These are phyloP conservation scores for Macrophomina phaseolina DNA, from an alignment of 2,329 filamentous ascomycete species.

Conservation along the genomic window DNA sequence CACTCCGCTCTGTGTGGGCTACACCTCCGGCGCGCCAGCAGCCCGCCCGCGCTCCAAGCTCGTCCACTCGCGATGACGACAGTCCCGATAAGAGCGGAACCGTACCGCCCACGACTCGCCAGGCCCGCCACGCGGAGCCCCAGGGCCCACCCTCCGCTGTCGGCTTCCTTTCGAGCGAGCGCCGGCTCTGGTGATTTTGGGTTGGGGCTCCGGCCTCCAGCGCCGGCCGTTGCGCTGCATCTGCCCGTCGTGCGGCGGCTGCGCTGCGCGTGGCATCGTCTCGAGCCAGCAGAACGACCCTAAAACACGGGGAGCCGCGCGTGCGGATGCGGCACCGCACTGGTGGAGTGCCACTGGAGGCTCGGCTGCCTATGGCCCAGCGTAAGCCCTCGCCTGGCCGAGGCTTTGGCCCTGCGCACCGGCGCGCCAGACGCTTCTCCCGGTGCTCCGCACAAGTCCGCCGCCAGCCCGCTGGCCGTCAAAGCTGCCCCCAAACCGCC, in stretches of 20 bases:
- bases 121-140: slow-evolving; percentile 15
- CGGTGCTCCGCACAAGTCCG: slow-evolving; percentile 24
- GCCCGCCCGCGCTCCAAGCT: slow-evolving; percentile 11
- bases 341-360: slow-evolving; percentile 1
- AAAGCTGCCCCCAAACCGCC: slow-evolving; percentile 8
- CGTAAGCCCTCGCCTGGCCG: slow-evolving; percentile 16
- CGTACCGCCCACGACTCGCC: slow-evolving; percentile 20
- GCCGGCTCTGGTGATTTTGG: slow-evolving; percentile 21
- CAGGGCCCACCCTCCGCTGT: slow-evolving; percentile 24
- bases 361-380: slow-evolving; percentile 15
- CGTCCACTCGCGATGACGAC: slow-evolving; percentile 1
- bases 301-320: slow-evolving; percentile 14
- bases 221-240: not conserved
- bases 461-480: slow-evolving; percentile 1
- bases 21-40: not conserved
- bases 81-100: slow-evolving; percentile 21
- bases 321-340: slow-evolving; percentile 25
- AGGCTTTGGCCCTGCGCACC: slow-evolving; percentile 4
- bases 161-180: slow-evolving; percentile 47
- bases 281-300: not conserved
- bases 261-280: not conserved
- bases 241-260: not conserved
- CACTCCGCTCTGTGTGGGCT: not conserved
- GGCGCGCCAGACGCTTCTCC: slow-evolving; percentile 1
- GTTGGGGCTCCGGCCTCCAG: not conserved